Base-by-base conservation (phyloP, 2,329 filamentous ascomycete species). In the Westerdykella sp. region DNA sequence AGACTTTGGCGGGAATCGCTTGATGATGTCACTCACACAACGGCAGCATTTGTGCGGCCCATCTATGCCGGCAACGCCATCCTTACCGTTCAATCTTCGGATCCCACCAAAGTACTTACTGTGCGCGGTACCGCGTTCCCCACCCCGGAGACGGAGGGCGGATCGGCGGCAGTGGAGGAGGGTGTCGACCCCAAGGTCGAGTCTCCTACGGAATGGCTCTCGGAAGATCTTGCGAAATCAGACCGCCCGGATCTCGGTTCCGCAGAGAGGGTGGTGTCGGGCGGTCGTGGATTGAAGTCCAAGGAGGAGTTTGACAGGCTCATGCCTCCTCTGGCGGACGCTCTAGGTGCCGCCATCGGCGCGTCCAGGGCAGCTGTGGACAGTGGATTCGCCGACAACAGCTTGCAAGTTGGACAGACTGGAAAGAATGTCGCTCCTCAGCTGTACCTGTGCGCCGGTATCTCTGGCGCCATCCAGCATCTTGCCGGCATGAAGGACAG, bases 401-500 rank as follows among this genome's bases (percentile, higher is more conserved):
- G 88, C 68, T 74, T 98, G 56, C 93, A 98, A 72, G 91, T 98
- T 53, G 93, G 93, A 37, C 93, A 98, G 76, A 98, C 93, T 12
- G 93, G 93, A 61, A 98, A 98, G 79, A 95, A 97, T 49, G 91
- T 98, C 42, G 93, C 93, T 37, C 93, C 93, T 46, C 84, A 98
- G 69, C 74, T 98, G 48, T 98, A 98, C 67, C 78, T 98, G 55
- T 94, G 89, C 42, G 90, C 91, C 11, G 93, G 93, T 62, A 97
- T 98, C 57, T 95, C 88, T 7, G 93, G 93, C 42, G 93, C 93
- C 16, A 98, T 98, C 57, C 93, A 98, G 73, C 93, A 98, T 75
- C 71, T 98, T 70, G 93, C 93, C 25, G 93, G 93, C 65, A 98
- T 98, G 93, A 98, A 98, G 79, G 93, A 98, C 66, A 96, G 89